Base-by-base conservation (phyloP, 768 basidiomycete genomes). In the Mycena belliarum region DNA sequence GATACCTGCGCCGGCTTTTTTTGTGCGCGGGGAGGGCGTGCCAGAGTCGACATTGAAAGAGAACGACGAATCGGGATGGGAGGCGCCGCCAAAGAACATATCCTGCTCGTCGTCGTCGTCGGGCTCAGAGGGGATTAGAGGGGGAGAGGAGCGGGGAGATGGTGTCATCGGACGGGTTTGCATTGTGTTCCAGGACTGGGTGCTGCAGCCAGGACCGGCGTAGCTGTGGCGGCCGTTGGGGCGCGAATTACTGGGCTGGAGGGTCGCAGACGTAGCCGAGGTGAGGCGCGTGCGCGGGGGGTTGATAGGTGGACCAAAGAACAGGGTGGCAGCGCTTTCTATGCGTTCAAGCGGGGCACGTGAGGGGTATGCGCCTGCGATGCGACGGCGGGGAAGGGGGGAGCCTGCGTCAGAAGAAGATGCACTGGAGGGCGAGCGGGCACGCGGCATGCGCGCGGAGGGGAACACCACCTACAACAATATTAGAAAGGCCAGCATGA, bases 291-390 rank as follows among this genome's bases (percentile, higher is more conserved):
- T 67, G 33, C 74, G 73, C 55, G 61, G 63, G 35, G 63, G 63
- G 45, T 60, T 62, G 21, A 86, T 84, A 38, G 78, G 56, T 40
- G 85, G 84, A 6, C 87, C 88, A 65, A 89, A 90, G 69, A 89
- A 89, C 12, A 87, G 71, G 0, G 87, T 84, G 18, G 85, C 86
- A 2, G 83, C 80, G 63, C 82, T 86, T 21, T 85, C 76, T 20
- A 83, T 76, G 33, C 87, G 82, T 44, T 69, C 78, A 40, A 84
- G 67, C 0, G 80, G 73, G 15, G 71, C 66, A 25, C 79, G 77
- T 37, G 73, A 61, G 29, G 68, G 65, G 49, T 63, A 61, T 67
- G 52, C 74, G 32, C 76, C 79, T 18, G 73, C 76, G 21, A 84
- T 71, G 18, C 86, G 82, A 56, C 79, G 82, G 44, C 85, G 79